phyloP scores from a whole-genome alignment of 1,284 basidiomycete genomes.

The Cutaneotrichosporon sp. region DNA sequence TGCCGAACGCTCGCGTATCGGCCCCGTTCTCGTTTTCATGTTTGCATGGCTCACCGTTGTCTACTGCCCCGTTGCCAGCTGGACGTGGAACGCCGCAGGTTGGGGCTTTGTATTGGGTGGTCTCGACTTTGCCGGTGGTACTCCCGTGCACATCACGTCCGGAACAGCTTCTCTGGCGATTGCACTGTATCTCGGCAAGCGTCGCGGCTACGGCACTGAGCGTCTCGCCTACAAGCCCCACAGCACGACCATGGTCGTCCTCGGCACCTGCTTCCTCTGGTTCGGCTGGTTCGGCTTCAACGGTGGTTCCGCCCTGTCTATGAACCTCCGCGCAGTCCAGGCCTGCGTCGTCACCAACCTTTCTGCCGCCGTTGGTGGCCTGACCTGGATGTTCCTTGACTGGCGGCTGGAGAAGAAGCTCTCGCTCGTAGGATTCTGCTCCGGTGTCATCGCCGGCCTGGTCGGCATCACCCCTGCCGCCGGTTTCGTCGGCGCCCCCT shows the following conservation, averaged over 20 bases:
- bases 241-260: slow-evolving; percentile 79
- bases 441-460: slow-evolving; percentile 83
- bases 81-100: slow-evolving; percentile 89
- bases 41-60: slow-evolving; percentile 91
- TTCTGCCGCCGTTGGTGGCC: slow-evolving; percentile 73
- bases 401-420: slow-evolving; percentile 88
- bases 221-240: slow-evolving; percentile 77
- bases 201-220: slow-evolving; percentile 88
- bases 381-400: slow-evolving; percentile 96
- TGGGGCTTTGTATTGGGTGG: slow-evolving; percentile 77
- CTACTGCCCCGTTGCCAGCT: slow-evolving; percentile 87
- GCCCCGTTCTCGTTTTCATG: slow-evolving; percentile 80
- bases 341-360: slow-evolving; percentile 92
- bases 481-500: slow-evolving; percentile 77
- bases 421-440: slow-evolving; percentile 93
- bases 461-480: slow-evolving; percentile 82
- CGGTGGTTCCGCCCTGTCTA: slow-evolving; percentile 62
- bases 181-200: slow-evolving; percentile 80
- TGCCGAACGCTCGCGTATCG: slow-evolving; percentile 82
- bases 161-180: slow-evolving; percentile 89
- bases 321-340: slow-evolving; percentile 81
- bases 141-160: slow-evolving; percentile 86
- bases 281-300: slow-evolving; percentile 98
- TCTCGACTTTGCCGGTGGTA: slow-evolving; percentile 92
- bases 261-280: slow-evolving; percentile 93